Evolutionary conservation across 306 rosid species (phyloP), one percentile per base, ranked within the genome.

Genomic region (Canavalia ensiformis): DNA sequence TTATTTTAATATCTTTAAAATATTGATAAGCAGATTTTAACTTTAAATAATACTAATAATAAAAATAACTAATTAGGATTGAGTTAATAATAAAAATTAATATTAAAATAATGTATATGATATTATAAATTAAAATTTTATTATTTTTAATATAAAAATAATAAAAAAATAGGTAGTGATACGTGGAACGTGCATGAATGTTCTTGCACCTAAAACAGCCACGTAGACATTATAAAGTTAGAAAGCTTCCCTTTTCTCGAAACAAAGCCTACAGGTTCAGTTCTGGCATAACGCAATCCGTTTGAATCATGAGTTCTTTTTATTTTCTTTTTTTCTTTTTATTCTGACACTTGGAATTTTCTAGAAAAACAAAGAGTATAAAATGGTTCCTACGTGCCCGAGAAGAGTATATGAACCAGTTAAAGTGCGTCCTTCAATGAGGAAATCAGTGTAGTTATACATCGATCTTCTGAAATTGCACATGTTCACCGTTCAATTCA

Each of bases 171-270:
- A 39, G 68, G 45, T 45, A 79, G 60, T 12, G 42, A 45, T 77
- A 81, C 86, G 89, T 89, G 88, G 89, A 76, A 88, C 82, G 73
- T 89, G 89, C 97, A 90, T 90, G 97, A 81, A 90, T 86, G 87
- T 65, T 66, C 35, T 67, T 46, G 29, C 86, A 50, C 75, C 86
- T 41, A 76, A 67, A 73, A 56, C 79, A 54, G 50, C 90, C 91
- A 86, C 91, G 84, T 83, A 65, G 71, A 67, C 60, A 65, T 83
- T 54, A 84, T 57, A 47, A 71, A 82, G 60, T 82, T 80, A 52
- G 25, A 76, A 68, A 18, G 29, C 82, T 37, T 59, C 29, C 25
- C 7, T 33, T 66, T 88, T 81, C 77, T 79, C 86, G 33, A 74
- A 77, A 76, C 68, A 73, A 46, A 12, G 73, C 67, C 67, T 69